These are phyloP conservation scores for Mesostigma viride DNA, from an alignment of 139 green algal genomes.

Conservation along the genomic window DNA sequence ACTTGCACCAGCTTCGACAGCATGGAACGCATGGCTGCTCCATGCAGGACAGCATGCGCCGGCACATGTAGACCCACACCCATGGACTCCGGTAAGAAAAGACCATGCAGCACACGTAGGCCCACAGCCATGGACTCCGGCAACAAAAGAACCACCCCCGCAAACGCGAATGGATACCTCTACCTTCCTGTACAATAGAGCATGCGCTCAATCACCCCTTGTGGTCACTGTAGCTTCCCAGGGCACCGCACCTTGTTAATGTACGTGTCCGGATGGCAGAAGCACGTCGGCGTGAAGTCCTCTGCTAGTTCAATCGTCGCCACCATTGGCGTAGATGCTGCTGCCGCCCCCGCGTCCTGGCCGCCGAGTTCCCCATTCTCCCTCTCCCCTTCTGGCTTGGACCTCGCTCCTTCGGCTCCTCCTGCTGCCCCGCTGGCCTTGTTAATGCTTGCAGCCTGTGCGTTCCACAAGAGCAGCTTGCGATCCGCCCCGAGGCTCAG, in stretches of 20 bases:
- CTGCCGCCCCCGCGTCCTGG: not conserved
- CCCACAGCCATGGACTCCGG: not conserved
- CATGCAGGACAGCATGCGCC: no score
- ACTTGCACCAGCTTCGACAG: no score
- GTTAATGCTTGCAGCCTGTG: not conserved
- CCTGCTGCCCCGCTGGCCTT: no score
- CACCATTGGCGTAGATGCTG: not conserved
- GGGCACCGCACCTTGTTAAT: conserved; percentile 74
- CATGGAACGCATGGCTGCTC: no score
- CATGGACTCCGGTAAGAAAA: not conserved
- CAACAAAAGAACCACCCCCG: not conserved
- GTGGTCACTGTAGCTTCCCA: no score
- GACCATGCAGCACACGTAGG: not conserved
- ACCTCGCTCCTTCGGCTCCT: no score
- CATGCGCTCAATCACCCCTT: no score
- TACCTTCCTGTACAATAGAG: no score
- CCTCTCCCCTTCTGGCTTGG: no score
- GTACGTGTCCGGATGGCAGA: conserved; percentile 92
- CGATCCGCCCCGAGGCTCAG: conserved; percentile 54
- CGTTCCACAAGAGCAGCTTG: conserved; percentile 56
- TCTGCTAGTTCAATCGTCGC: conserved; percentile 12
- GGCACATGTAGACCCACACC: not conserved
- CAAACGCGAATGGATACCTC: not conserved
- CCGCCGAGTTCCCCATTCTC: no score
- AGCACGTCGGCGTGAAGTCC: conserved; percentile 63